Conservation (phyloP, 257 asterid genomes). For the Agastache rugosa region DNA sequence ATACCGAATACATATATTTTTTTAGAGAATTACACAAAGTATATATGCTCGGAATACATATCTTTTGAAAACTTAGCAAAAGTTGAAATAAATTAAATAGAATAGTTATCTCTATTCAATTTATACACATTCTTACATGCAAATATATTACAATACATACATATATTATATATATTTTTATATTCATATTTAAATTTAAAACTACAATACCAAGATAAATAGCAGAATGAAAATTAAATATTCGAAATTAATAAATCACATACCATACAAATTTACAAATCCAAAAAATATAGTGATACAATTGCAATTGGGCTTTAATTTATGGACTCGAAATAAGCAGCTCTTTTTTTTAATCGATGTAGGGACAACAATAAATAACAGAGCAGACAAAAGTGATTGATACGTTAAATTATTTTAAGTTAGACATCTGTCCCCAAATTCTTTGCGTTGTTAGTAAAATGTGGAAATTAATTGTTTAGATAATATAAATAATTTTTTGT, state of each 20-base stretch:
- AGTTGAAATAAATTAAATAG: no score
- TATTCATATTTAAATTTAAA: no score
- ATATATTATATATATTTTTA: no score
- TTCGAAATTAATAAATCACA: neutral
- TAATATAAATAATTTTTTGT: neutral
- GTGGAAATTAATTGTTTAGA: neutral
- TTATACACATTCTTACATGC: no score
- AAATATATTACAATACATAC: no score
- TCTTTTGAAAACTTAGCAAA: no score
- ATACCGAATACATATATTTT: no score
- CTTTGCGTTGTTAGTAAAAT: neutral
- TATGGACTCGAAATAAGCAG: neutral
- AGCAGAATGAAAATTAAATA: neutral
- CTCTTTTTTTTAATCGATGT: neutral
- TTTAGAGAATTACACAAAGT: no score
- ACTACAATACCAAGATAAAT: no score
- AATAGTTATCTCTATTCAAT: no score
- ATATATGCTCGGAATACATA: no score
- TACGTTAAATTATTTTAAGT: neutral
- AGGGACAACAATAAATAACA: constrained; percentile 9
- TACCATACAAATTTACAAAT: neutral
- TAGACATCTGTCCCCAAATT: constrained; percentile 13
- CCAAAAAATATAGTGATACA: neutral
- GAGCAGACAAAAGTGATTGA: constrained; percentile 3
- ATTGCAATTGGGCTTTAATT: neutral